Evolutionary conservation across 139 green algal species (phyloP), one percentile per base, ranked within the genome.

Genomic region (Zygnema cylindricum): DNA sequence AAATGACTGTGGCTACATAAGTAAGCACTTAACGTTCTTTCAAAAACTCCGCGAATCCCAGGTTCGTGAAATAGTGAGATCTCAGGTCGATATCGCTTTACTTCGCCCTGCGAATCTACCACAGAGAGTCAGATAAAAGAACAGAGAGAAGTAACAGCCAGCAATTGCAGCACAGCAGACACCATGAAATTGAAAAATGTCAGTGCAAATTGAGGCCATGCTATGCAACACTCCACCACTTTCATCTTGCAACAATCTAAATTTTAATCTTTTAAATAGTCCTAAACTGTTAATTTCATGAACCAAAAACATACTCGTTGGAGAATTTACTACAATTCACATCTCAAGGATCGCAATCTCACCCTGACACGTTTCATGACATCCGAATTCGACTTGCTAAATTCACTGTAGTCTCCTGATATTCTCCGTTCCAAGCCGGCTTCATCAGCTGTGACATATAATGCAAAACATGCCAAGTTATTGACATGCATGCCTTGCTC

Each of bases 371-470:
- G 38, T 49, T 49, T 79, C 71, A 79, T 79, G 3, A 79, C 71
- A 16, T 79, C 71, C 71, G 71, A 43, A 79, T 79, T 79, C 39
- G 71, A 3, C 11, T 79, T 79, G 11, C 41, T 79, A 49, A 79
- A 79, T 16, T 79, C 71, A 16, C 41, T 11, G 11, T 79, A 79
- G 11, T 79, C 71, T 79, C 3, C 71, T 43, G 71, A 79, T 49
- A 25, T 79, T 49, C 41, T 79, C 71, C 71, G 71, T 43, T 79
- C 71, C 11, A 79, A 79, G 40, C 39, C 38, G 39, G 11, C 71
- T 16, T 79, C 71, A 7, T 79, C 71, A 43, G 71, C 49, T 63
- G 49, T 16, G 16, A 16, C 7, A 63, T 63, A 63, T 25, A n/a
- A n/a, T n/a, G n/a, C n/a, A n/a, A n/a, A n/a, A n/a, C n/a, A n/a